These are phyloP conservation scores for Cucumis cinereus DNA, from an alignment of 306 rosid genomes.

Conservation along the genomic window DNA sequence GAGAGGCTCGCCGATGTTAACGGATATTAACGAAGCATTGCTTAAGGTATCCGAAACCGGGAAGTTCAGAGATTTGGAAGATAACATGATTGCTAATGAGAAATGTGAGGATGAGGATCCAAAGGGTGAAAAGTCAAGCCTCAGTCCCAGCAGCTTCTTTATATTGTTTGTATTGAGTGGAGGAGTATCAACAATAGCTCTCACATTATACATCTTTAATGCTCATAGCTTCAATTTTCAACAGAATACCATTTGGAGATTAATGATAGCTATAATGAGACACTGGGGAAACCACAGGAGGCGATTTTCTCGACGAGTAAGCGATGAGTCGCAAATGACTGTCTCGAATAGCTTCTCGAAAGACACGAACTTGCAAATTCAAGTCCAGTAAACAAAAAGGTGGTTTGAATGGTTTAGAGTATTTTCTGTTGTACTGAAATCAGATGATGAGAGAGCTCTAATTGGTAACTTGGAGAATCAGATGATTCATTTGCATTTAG, in stretches of 20 bases:
- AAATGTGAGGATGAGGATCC: slow-evolving; percentile 11
- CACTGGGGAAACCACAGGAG: slow-evolving; percentile 12
- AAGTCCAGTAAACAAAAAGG: not conserved
- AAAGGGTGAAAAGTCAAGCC: slow-evolving; percentile 14
- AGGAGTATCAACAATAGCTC: slow-evolving; percentile 30
- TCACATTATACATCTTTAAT: slow-evolving; percentile 14
- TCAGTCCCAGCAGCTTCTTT: slow-evolving; percentile 28
- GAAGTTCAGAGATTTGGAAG: slow-evolving; percentile 14
- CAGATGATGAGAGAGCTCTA: not conserved
- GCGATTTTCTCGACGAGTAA: slow-evolving; percentile 15
- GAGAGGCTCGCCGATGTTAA: slow-evolving; percentile 22
- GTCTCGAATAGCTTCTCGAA: not conserved
- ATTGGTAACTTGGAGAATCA: not conserved
- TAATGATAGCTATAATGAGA: slow-evolving; percentile 13
- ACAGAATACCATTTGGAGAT: slow-evolving; percentile 8
- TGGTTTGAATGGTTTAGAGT: not conserved
- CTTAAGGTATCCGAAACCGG: slow-evolving; percentile 22
- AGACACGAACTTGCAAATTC: not conserved
- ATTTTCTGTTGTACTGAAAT: not conserved
- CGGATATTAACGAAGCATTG: slow-evolving; percentile 18
- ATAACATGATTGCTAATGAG: slow-evolving; percentile 23
- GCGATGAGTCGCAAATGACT: slow-evolving; percentile 7
- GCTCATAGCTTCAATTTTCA: not conserved
- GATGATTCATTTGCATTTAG: not conserved
- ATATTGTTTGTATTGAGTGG: slow-evolving; percentile 22